These are phyloP conservation scores for Linderina pennispora DNA, from an alignment of 192 early-diverging fungal species.

Conservation along the genomic window DNA sequence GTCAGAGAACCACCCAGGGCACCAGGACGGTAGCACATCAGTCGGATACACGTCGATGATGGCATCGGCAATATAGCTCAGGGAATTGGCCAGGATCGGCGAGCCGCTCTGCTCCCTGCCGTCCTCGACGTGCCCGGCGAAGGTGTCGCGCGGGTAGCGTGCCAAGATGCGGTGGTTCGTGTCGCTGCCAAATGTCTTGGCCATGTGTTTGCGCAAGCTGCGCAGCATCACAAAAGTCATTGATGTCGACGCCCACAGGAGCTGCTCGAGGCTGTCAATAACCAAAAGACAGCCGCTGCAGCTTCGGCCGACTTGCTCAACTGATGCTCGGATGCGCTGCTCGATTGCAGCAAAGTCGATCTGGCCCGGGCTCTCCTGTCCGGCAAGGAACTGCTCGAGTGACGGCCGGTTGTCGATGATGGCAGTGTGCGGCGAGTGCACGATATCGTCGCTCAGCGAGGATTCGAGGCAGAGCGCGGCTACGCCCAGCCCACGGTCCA, in stretches of 20 bases:
- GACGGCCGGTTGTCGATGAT: slow-evolving; percentile 15
- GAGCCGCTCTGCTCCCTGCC: background rate
- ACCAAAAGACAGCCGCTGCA: slow-evolving; percentile 3
- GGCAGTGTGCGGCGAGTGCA: background rate
- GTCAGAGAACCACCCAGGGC: slow-evolving; percentile 46
- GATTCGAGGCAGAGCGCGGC: slow-evolving; percentile 20
- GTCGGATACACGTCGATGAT: slow-evolving; percentile 25
- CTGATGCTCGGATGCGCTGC: background rate
- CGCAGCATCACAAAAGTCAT: slow-evolving; percentile 25
- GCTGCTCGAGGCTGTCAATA: slow-evolving; percentile 26
- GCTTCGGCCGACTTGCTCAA: background rate
- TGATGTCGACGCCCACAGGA: slow-evolving; percentile 17
- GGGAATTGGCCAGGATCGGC: background rate
- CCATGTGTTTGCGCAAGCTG: slow-evolving; percentile 7
- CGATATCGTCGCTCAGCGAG: slow-evolving; percentile 19
- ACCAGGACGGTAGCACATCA: slow-evolving; percentile 26
- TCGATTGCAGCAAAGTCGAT: slow-evolving; percentile 1
- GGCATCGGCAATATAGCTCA: slow-evolving; percentile 25
- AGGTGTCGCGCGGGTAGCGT: slow-evolving; percentile 25
- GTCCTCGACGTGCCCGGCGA: background rate
- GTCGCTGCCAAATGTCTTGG: too few species aligned
- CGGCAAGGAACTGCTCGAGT: background rate
- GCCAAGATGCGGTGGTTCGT: slow-evolving; percentile 17
- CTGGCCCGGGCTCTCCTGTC: background rate
- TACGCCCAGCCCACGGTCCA: slow-evolving; percentile 12